A percentile compares a stretch with the other conserved stretches of the same genome.
These are phyloP conservation scores for Piedraia hortae DNA, from an alignment of 2,329 filamentous ascomycete genomes.

Conservation along the genomic window DNA sequence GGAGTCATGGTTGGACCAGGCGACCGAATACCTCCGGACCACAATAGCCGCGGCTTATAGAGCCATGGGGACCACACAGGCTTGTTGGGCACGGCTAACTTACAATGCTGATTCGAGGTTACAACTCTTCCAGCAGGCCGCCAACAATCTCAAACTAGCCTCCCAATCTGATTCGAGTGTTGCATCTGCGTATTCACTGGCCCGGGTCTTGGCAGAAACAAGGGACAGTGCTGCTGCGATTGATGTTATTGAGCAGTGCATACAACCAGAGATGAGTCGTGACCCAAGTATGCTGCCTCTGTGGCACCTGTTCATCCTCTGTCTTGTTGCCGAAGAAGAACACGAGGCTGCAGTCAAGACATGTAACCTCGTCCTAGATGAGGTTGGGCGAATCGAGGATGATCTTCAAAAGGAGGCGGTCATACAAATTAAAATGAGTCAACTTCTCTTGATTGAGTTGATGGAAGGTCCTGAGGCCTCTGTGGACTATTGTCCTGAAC, in stretches of 20 bases:
- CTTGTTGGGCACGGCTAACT: slow-evolving; percentile 65
- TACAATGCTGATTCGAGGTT: slow-evolving; percentile 42
- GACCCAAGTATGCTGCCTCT: slow-evolving; percentile 47
- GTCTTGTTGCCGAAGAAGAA: slow-evolving; percentile 67
- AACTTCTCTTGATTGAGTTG: slow-evolving; percentile 58
- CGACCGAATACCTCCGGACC: slow-evolving; percentile 10
- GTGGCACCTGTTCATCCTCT: slow-evolving; percentile 72
- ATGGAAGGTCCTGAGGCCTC: slow-evolving; percentile 61
- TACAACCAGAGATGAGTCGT: too few species aligned
- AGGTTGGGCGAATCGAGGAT: slow-evolving; percentile 64
- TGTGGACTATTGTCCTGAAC: slow-evolving; percentile 65
- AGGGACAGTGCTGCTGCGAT: slow-evolving; percentile 57
- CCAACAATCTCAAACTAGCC: slow-evolving; percentile 39
- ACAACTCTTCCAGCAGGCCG: slow-evolving; percentile 49
- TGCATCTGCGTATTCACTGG: slow-evolving; percentile 54
- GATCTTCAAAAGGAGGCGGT: slow-evolving; percentile 62
- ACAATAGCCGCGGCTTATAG: slow-evolving; percentile 45
- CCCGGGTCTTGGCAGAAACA: slow-evolving; percentile 65
- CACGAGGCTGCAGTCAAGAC: slow-evolving; percentile 53
- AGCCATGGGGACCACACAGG: slow-evolving; percentile 60
- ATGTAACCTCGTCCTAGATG: slow-evolving; percentile 76
- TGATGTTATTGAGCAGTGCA: slow-evolving; percentile 49
- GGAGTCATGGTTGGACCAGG: slow-evolving; percentile 45
- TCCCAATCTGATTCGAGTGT: slow-evolving; percentile 25
- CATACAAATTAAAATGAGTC: slow-evolving; percentile 88